Evolutionary conservation across 768 basidiomycete species (phyloP).

Genomic region (Cyclocybe cylindracea): DNA sequence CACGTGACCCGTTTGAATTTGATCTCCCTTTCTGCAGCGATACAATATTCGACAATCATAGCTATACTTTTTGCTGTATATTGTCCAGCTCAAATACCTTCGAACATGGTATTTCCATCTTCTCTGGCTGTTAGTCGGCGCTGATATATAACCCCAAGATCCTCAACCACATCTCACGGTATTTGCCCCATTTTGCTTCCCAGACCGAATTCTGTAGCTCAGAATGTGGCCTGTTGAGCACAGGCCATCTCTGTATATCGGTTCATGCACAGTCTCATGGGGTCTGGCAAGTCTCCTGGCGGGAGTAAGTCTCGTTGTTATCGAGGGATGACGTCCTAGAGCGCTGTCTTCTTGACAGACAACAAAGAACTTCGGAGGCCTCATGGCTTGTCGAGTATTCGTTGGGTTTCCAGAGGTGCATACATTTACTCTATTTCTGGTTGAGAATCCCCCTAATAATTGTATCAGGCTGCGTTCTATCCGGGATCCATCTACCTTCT

Average conservation of each 20-base stretch:
- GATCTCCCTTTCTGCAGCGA: slow-evolving; percentile 4
- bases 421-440: background rate
- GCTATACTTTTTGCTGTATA: slow-evolving; percentile 41
- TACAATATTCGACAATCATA: slow-evolving; percentile 17
- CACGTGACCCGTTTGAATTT: background rate
- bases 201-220: background rate
- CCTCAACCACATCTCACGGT: slow-evolving; percentile 52
- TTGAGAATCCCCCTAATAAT: background rate
- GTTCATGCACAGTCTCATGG: slow-evolving; percentile 55
- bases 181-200: background rate
- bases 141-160: slow-evolving; percentile 31
- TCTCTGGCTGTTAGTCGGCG: background rate
- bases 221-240: background rate
- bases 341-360: slow-evolving; percentile 31
- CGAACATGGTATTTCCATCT: slow-evolving; percentile 51
- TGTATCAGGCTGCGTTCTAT: slow-evolving; percentile 51
- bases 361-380: slow-evolving; percentile 49
- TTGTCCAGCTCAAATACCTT: slow-evolving; percentile 61
- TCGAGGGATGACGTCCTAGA: background rate
- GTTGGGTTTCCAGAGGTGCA: slow-evolving; percentile 56
- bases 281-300: slow-evolving; percentile 59
- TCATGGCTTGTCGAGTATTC: slow-evolving; percentile 54
- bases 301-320: slow-evolving; percentile 39
- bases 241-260: slow-evolving; percentile 61
- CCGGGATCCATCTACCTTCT: slow-evolving; percentile 49